These are phyloP conservation scores for Petunia hybrid DNA, from an alignment of 305 asterid genomes.

Conservation along the genomic window DNA sequence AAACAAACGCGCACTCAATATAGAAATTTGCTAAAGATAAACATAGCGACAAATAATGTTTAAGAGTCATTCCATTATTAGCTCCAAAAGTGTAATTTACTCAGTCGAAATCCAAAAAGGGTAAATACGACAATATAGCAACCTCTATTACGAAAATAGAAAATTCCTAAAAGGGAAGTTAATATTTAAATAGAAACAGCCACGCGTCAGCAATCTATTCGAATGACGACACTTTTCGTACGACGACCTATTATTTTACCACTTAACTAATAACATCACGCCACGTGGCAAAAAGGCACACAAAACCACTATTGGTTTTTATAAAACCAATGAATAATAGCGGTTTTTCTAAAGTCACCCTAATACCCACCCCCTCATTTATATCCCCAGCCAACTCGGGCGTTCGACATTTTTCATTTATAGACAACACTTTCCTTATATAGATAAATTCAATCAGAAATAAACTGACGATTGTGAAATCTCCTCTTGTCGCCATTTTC, in stretches of 20 bases:
- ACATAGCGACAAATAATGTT: background rate
- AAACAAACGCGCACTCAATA: background rate
- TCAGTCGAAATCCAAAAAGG: conserved; percentile 7
- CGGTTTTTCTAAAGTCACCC: background rate
- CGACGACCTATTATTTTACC: background rate
- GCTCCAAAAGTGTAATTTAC: background rate
- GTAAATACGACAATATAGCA: conserved; percentile 24
- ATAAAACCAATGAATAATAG: conserved; percentile 14
- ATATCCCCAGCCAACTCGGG: background rate
- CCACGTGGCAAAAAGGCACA: background rate
- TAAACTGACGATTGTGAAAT: conserved; percentile 31
- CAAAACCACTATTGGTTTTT: background rate
- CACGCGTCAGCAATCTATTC: conserved; percentile 30
- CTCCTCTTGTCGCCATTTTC: conserved; percentile 41
- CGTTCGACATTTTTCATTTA: conserved; percentile 17
- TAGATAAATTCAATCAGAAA: conserved; percentile 38
- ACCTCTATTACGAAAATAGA: background rate
- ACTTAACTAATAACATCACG: background rate
- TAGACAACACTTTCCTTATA: conserved; percentile 45
- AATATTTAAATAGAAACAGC: background rate
- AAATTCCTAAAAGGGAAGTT: conserved; percentile 28
- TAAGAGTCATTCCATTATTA: background rate
- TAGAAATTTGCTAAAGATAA: background rate
- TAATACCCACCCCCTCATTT: background rate
- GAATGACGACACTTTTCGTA: conserved; percentile 19